Evolutionary conservation across 1,284 basidiomycete species (phyloP).

Genomic region (Cryptococcus amylolentus): DNA sequence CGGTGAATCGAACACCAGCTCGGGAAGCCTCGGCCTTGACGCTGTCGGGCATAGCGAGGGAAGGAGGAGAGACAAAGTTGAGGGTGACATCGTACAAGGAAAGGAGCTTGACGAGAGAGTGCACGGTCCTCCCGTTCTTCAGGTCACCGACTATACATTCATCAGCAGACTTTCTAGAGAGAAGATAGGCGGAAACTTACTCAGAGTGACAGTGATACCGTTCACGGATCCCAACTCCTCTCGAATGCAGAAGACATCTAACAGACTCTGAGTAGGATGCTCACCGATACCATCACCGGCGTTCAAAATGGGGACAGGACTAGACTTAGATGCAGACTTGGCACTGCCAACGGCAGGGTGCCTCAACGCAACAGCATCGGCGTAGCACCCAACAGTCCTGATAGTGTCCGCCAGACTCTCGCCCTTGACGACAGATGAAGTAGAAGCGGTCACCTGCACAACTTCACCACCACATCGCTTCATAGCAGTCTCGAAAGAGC

Average conservation of each 20-base stretch:
- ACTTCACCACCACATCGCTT: slow-evolving; percentile 95
- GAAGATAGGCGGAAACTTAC: slow-evolving; percentile 31
- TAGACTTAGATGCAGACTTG: slow-evolving; percentile 87
- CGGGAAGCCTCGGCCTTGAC: slow-evolving; percentile 80
- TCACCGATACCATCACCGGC: slow-evolving; percentile 97
- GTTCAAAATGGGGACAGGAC: slow-evolving; percentile 92
- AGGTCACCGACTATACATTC: slow-evolving; percentile 74
- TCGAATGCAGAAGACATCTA: slow-evolving; percentile 96
- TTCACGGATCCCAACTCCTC: slow-evolving; percentile 98
- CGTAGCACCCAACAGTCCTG: slow-evolving; percentile 91
- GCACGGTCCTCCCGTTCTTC: slow-evolving; percentile 97
- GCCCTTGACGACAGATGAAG: slow-evolving; percentile 89
- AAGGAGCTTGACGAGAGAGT: slow-evolving; percentile 89
- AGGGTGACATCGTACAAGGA: slow-evolving; percentile 86
- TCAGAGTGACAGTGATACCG: slow-evolving; percentile 85
- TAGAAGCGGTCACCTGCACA: slow-evolving; percentile 73
- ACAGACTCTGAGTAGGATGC: slow-evolving; percentile 91
- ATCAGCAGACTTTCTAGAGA: neutral
- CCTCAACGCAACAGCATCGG: slow-evolving; percentile 89
- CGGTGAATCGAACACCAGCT: slow-evolving; percentile 72
- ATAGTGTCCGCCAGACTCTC: slow-evolving; percentile 93
- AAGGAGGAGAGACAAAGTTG: slow-evolving; percentile 90
- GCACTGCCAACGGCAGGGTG: slow-evolving; percentile 92
- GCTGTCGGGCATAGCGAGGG: slow-evolving; percentile 85
- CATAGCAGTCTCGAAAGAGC: slow-evolving; percentile 99